Evolutionary conservation across 768 basidiomycete species (phyloP).

Genomic region (Astraeus odoratus): DNA sequence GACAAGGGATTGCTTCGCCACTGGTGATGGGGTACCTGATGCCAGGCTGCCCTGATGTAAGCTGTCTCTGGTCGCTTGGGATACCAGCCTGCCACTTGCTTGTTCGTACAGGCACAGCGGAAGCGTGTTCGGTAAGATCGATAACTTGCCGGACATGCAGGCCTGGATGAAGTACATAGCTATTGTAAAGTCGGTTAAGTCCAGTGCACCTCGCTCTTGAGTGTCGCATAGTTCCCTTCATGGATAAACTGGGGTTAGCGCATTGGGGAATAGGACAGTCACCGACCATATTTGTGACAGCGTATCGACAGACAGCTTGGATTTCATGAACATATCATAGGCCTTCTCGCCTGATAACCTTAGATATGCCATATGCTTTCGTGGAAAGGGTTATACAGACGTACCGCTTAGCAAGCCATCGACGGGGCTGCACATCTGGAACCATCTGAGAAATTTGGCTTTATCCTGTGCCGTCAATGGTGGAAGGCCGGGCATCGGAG

Average conservation of each 20-base stretch:
- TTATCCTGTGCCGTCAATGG: constrained; percentile 74
- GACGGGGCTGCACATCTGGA: constrained; percentile 60
- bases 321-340: constrained; percentile 85
- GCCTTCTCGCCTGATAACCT: constrained; percentile 68
- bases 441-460: constrained; percentile 76
- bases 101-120: constrained; percentile 85
- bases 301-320: constrained; percentile 78
- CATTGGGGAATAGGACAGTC: neutral
- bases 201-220: constrained; percentile 82
- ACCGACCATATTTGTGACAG: constrained; percentile 88
- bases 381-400: too few relatives aligned
- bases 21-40: constrained; percentile 34
- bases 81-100: constrained; percentile 45
- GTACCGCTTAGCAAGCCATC: constrained; percentile 76
- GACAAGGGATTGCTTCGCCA: constrained; percentile 53
- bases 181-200: constrained; percentile 86
- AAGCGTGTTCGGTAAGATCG: constrained; percentile 63
- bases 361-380: constrained; percentile 1
- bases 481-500: constrained; percentile 49
- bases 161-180: constrained; percentile 96
- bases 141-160: constrained; percentile 73
- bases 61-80: constrained; percentile 53
- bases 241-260: neutral
- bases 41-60: constrained; percentile 60
- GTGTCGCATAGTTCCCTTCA: constrained; percentile 92